Evolutionary conservation across 139 green algal species (phyloP).

Genomic region (Chlamydomonas sp.): DNA sequence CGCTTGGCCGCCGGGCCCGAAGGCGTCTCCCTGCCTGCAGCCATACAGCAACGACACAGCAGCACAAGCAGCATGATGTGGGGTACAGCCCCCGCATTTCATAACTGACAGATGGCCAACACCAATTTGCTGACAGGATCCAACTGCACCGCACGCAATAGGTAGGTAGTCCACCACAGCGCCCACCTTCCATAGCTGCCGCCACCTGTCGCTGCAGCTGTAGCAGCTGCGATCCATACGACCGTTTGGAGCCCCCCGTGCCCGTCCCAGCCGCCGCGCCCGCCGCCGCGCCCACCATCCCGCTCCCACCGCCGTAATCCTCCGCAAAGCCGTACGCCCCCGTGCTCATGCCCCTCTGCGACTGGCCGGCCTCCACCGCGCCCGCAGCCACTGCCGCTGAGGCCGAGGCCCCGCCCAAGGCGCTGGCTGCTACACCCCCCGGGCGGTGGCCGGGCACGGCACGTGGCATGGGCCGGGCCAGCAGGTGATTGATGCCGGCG

Average conservation of each 20-base stretch:
- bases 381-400: not conserved
- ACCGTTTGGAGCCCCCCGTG: slow-evolving; percentile 11
- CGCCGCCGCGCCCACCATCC: not conserved
- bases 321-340: slow-evolving; percentile 8
- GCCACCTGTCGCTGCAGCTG: not conserved
- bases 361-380: not conserved
- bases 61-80: too few species aligned
- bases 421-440: not conserved
- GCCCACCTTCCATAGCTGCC: too few species aligned
- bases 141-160: too few species aligned
- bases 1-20: not conserved
- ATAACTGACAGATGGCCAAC: too few species aligned
- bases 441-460: not conserved
- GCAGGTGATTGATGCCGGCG: slow-evolving; percentile 6
- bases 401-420: not conserved
- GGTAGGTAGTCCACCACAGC: too few species aligned
- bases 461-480: not conserved
- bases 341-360: not conserved
- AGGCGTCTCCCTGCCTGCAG: too few species aligned
- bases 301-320: not conserved
- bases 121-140: too few species aligned
- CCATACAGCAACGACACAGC: too few species aligned
- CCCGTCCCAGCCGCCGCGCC: not conserved
- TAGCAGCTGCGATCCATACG: slow-evolving; percentile 23
- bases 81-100: too few species aligned